Conservation (phyloP, 1,139 yeast genomes). For the Blastobotrys buckinghamii region DNA sequence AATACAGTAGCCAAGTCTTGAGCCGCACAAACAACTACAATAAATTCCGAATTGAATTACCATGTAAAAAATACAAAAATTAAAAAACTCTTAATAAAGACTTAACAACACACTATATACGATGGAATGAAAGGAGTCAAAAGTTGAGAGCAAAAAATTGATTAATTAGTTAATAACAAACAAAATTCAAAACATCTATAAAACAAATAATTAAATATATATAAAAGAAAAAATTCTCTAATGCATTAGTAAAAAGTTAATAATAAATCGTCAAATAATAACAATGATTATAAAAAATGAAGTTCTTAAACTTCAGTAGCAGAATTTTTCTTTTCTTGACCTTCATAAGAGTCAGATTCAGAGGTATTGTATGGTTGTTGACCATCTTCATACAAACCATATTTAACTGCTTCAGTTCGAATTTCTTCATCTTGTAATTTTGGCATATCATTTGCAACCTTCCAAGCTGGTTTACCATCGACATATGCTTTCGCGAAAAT, state of each 20-base stretch:
- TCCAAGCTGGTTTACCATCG: slow-evolving; percentile 27
- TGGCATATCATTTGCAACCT: slow-evolving; percentile 30
- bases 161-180: no score
- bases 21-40: no score
- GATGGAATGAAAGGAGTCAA: no score
- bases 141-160: no score
- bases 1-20: no score
- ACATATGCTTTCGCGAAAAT: slow-evolving; percentile 40
- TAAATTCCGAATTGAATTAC: no score
- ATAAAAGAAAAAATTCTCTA: no score
- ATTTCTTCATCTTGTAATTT: slow-evolving; percentile 25
- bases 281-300: not conserved
- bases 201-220: not conserved
- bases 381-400: slow-evolving; percentile 20
- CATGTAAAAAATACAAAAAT: no score
- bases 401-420: slow-evolving; percentile 25
- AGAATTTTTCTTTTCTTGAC: not conserved
- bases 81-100: no score
- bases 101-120: no score
- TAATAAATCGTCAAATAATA: no score
- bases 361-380: not conserved
- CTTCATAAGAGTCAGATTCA: not conserved
- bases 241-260: no score
- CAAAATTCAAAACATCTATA: not conserved
- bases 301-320: not conserved